Percentiles rank a stretch among this genome's conserved stretches.
phyloP scores from a whole-genome alignment of 2,329 filamentous ascomycete species.

The Myriosclerotinia scirpicola region DNA sequence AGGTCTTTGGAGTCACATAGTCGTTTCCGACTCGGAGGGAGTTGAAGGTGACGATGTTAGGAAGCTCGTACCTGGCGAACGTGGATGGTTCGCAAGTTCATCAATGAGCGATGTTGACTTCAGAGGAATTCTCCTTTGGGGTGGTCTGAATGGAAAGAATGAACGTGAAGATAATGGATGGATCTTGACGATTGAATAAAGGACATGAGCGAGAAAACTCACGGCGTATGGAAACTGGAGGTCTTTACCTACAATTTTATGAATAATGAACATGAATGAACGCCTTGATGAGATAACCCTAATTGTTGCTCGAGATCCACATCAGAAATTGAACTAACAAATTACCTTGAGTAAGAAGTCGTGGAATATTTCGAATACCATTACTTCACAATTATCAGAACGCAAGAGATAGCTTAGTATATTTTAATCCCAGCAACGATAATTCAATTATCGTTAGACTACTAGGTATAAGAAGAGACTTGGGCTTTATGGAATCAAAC shows the following conservation, averaged over 20 bases:
- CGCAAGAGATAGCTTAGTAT: no score
- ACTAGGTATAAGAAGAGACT: no score
- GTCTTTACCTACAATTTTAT: background rate
- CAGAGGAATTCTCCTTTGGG: conserved; percentile 59
- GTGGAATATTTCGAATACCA: background rate
- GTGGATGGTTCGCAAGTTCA: conserved; percentile 60
- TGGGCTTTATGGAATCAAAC: background rate
- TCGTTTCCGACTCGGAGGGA: conserved; percentile 48
- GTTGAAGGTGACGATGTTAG: conserved; percentile 48
- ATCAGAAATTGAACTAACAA: background rate
- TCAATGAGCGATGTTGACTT: conserved; percentile 59
- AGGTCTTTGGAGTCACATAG: conserved; percentile 58
- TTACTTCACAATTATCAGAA: background rate
- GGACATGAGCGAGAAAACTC: background rate
- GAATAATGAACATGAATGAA: conserved; percentile 13
- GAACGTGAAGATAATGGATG: conserved; percentile 60
- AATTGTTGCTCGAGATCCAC: background rate
- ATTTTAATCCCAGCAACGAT: background rate
- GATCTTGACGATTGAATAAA: conserved; percentile 56
- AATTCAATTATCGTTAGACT: background rate
- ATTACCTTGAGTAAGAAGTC: background rate
- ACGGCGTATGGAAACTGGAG: background rate
- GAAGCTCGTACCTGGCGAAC: conserved; percentile 49
- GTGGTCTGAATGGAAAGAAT: conserved; percentile 55
- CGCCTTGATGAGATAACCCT: background rate